These are phyloP conservation scores for Fonsecaea pugnacius DNA, from an alignment of 2,329 filamentous ascomycete genomes.

Conservation along the genomic window DNA sequence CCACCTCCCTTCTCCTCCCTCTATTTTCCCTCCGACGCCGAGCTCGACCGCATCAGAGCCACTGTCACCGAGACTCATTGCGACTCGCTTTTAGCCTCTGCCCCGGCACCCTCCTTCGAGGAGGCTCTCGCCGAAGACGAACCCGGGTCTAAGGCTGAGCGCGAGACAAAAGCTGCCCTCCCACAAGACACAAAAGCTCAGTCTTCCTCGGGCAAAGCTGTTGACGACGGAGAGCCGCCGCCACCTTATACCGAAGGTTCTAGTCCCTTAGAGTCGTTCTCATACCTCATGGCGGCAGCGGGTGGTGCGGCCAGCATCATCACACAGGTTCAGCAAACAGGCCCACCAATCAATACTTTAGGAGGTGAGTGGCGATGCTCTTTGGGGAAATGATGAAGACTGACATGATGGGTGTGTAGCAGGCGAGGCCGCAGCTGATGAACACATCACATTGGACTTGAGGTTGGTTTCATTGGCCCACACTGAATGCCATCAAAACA, in stretches of 20 bases:
- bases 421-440: conserved; percentile 38
- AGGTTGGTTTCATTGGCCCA: conserved; percentile 28
- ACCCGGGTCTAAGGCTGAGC: conserved; percentile 57
- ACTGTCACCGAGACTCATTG: conserved; percentile 55
- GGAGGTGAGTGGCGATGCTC: conserved; percentile 64
- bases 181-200: conserved; percentile 80
- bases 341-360: conserved; percentile 82
- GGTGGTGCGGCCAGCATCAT: conserved; percentile 98
- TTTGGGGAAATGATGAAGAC: conserved; percentile 9
- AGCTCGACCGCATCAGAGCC: conserved; percentile 46
- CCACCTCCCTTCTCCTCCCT: conserved; percentile 69
- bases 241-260: conserved; percentile 95
- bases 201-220: conserved; percentile 64
- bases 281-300: conserved; percentile 96
- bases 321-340: conserved; percentile 94
- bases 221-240: conserved; percentile 85
- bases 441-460: conserved; percentile 39
- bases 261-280: conserved; percentile 88
- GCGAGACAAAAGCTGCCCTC: conserved; percentile 82
- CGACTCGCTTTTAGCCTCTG: conserved; percentile 55
- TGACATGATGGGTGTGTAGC: conserved; percentile 20
- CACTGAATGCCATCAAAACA: not conserved
- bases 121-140: conserved; percentile 52
- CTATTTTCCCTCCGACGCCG: conserved; percentile 57
- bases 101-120: conserved; percentile 57